Base-by-base conservation (phyloP, 495 filamentous ascomycete species). In the Neurospora sp. region DNA sequence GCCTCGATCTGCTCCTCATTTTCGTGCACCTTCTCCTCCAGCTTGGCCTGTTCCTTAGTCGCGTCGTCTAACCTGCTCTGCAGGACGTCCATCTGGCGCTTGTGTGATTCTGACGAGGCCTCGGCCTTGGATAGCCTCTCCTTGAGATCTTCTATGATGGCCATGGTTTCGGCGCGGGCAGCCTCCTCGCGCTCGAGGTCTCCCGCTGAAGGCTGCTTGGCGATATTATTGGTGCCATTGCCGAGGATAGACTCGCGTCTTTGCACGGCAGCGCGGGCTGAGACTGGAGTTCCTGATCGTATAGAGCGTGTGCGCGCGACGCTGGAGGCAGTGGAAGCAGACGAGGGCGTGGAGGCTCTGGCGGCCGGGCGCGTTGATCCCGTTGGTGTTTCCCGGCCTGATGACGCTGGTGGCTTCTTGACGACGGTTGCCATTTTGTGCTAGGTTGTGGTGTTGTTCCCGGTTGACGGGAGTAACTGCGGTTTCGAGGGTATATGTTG, bases 21-120 rank as follows among this genome's bases (percentile, higher is more conserved):
- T 82, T 95, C 93, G 77, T 98, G 94, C 54, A 90, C 83, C 72
- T 87, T 87, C 76, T 97, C 94, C 78, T 99, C 96, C 72, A 98
- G 81, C 82, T 91, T 92, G 70, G 88, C 88, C 76, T 97, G 94
- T 78, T 98, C 94, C 71, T 88, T 88, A 41, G 92, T 77, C 38
- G 94, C 89, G 75, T 99, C 96, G 75, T 98, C 94, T 2, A 98
- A 87, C 75, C 92, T 89, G 77, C 90, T 89, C 83, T 98, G 94
- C 40, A 98, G 81, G 12, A 96, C 90, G 73, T 94, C 92, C 35
- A 91, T 83, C 81, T 98, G 93, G 76, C 93, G 93, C 81, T 90
- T 90, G 77, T 91, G 92, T 75, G 96, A 90, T 75, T 96, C 93
- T 11, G 92, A 91, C 20, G 88, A 87, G 5, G 82, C 86, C 80